phyloP scores from a whole-genome alignment of 805 yeast species.

The Phaffomyces antillensis region DNA sequence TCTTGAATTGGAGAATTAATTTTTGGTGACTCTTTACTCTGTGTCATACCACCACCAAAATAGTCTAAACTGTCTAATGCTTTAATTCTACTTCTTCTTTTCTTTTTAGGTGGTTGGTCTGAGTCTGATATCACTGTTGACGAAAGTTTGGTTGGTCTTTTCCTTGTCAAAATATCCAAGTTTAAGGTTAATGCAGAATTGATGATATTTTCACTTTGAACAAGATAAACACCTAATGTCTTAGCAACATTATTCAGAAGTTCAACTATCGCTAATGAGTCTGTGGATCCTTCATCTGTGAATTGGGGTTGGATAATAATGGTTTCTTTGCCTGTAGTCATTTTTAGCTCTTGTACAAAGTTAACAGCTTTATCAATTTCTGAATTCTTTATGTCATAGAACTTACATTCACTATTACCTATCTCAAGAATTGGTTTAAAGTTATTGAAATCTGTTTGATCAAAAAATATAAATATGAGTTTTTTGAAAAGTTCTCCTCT shows the following conservation, averaged over 20 bases:
- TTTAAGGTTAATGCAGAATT: constrained; percentile 19
- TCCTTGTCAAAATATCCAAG: constrained; percentile 6
- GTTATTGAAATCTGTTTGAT: constrained; percentile 15
- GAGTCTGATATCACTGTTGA: not conserved
- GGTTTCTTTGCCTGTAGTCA: not conserved
- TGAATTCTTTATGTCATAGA: not conserved
- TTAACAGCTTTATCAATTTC: not conserved
- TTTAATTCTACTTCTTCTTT: constrained; percentile 19
- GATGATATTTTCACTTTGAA: constrained; percentile 24
- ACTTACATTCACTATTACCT: not conserved
- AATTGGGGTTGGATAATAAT: constrained; percentile 15
- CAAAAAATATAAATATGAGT: constrained; percentile 21
- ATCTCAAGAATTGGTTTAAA: constrained; percentile 19
- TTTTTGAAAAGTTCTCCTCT: constrained; percentile 21
- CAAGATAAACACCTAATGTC: constrained; percentile 14
- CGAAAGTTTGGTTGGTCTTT: constrained; percentile 8
- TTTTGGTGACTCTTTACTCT: constrained; percentile 1
- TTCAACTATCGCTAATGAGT: not conserved
- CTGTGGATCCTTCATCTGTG: not conserved
- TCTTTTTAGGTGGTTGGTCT: constrained; percentile 8
- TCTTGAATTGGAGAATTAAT: not conserved
- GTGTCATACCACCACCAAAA: constrained; percentile 32
- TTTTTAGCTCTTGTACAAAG: not conserved
- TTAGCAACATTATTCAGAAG: constrained; percentile 14
- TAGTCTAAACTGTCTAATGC: constrained; percentile 30